Percentiles rank a stretch among this genome's conserved stretches.
These are phyloP conservation scores for Aspergillus bridgeri DNA, from an alignment of 495 filamentous ascomycete genomes.

Conservation along the genomic window DNA sequence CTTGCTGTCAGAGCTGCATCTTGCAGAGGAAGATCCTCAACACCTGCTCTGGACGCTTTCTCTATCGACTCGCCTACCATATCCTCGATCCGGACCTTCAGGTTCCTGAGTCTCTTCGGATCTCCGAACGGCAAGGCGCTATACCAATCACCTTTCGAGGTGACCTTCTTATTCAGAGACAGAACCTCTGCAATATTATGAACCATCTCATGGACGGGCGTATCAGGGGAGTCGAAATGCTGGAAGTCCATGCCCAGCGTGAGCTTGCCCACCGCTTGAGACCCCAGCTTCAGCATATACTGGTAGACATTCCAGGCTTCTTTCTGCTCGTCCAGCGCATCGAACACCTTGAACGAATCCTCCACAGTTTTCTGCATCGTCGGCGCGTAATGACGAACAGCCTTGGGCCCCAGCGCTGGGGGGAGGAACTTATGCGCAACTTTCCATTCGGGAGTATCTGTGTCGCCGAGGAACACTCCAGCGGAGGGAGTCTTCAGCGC, in stretches of 20 bases:
- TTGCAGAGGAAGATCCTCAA: constrained; percentile 43
- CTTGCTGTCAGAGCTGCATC: constrained; percentile 49
- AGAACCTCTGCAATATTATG: constrained; percentile 38
- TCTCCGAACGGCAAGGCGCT: constrained; percentile 49
- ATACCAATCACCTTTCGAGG: constrained; percentile 49
- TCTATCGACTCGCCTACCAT: constrained; percentile 40
- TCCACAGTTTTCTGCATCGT: constrained; percentile 49
- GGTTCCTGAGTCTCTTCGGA: constrained; percentile 31
- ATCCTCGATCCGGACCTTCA: constrained; percentile 24
- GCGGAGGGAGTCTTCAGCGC: constrained; percentile 43
- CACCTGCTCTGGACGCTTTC: constrained; percentile 24
- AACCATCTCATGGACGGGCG: constrained; percentile 41
- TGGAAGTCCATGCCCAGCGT: constrained; percentile 49
- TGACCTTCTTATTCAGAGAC: constrained; percentile 51
- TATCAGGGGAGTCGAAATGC: constrained; percentile 45
- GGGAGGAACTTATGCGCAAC: constrained; percentile 55
- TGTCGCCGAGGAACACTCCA: constrained; percentile 52
- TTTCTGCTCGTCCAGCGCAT: constrained; percentile 44
- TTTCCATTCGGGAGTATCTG: constrained; percentile 44
- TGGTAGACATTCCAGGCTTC: constrained; percentile 57
- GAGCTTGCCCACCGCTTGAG: constrained; percentile 51
- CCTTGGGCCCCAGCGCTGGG: constrained; percentile 51
- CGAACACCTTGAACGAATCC: constrained; percentile 48
- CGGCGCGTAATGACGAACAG: constrained; percentile 53
- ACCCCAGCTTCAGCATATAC: constrained; percentile 57